Percentiles rank a stretch among this genome's conserved stretches.
phyloP scores from a whole-genome alignment of 106 monocot species.

The Amphibolis antarctica region DNA sequence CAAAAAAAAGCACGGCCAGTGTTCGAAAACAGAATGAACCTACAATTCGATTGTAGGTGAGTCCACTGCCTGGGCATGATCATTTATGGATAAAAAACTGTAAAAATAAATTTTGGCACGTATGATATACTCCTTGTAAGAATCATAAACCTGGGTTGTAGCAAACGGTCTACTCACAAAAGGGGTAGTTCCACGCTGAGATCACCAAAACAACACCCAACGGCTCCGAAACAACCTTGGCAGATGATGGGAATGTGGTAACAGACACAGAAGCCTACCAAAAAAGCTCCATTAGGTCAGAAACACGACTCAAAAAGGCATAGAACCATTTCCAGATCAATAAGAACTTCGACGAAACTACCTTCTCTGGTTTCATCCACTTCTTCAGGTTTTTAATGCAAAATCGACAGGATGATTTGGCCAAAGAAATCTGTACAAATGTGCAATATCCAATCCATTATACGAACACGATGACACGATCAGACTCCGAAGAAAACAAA shows the following conservation, averaged over 20 bases:
- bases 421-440: constrained; percentile 57
- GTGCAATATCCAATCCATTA: constrained; percentile 12
- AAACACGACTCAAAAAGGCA: not conserved
- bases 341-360: constrained; percentile 6
- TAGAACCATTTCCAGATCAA: not conserved
- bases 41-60: too few relatives aligned
- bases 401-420: constrained; percentile 25
- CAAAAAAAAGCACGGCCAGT: too few relatives aligned
- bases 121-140: constrained; percentile 2
- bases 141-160: constrained; percentile 17
- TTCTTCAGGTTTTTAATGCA: constrained; percentile 42
- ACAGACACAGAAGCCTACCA: constrained; percentile 40
- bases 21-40: too few relatives aligned
- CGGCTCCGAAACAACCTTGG: constrained; percentile 71
- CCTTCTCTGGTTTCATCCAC: constrained; percentile 91
- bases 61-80: too few relatives aligned
- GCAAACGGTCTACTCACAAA: constrained; percentile 32
- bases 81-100: too few relatives aligned
- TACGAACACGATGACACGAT: not conserved
- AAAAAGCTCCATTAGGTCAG: constrained; percentile 1
- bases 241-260: constrained; percentile 73
- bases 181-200: constrained; percentile 94
- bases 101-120: too few relatives aligned
- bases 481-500: not conserved
- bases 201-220: constrained; percentile 81